Evolutionary conservation across 805 yeast species (phyloP), one percentile per base, ranked within the genome.

Genomic region (Candida ficus): DNA sequence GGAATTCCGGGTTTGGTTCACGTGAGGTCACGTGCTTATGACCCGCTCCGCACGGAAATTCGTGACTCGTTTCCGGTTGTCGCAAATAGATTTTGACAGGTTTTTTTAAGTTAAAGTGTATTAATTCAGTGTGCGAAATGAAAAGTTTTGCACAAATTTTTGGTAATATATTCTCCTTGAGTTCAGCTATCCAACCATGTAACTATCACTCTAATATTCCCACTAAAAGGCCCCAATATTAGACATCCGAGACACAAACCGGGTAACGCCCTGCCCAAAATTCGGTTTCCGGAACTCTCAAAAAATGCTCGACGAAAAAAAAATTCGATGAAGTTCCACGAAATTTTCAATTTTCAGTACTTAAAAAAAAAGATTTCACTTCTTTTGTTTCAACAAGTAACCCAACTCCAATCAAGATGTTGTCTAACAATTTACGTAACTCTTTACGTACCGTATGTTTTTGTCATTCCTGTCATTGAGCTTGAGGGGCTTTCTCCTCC

Each of bases 401-500:
- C 10, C 14, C 33, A 37, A 25, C 5, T 14, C 19, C 16, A 26
- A 25, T 18, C 37, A 51, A 42, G 44, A 55, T 55, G 59, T 56
- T 55, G 44, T 47, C 59, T 19, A 47, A 47, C 46, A 53, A 52
- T 45, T 44, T 51, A 44, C 54, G 57, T 47, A 47, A 37, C 47
- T 41, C 57, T 20, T 42, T 55, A 45, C 57, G 59, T 45, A 44
- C 52, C 22, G 57, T 53, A 40, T 33, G 59, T 54, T 10, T 7
- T 16, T 8, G 13, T n/a, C 5, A 11, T 8, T 6, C 14, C 9
- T 7, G 4, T 12, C n/a, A n/a, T n/a, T n/a, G n/a, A n/a, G n/a
- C n/a, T n/a, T n/a, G n/a, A n/a, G n/a, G n/a, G n/a, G n/a, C n/a
- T n/a, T n/a, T n/a, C n/a, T n/a, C n/a, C n/a, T n/a, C n/a, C n/a